Evolutionary conservation across 1,139 yeast genomes (phyloP).

Genomic region (Candida gigantensis): DNA sequence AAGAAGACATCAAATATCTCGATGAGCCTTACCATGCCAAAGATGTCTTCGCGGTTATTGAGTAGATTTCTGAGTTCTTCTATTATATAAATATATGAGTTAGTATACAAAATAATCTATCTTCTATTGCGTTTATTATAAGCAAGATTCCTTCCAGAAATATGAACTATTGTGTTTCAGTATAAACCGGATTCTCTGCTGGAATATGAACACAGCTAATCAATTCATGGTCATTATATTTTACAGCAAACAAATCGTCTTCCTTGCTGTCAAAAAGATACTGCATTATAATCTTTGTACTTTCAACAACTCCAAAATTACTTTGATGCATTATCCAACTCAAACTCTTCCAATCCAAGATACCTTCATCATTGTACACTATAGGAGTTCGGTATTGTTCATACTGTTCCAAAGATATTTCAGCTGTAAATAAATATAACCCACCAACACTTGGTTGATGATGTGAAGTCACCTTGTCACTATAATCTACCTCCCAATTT

Average conservation of each 20-base stretch:
- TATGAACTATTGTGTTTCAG: slow-evolving; percentile 1
- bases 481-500: slow-evolving; percentile 31
- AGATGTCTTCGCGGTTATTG: no score
- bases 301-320: slow-evolving; percentile 48
- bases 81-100: no score
- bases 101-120: no score
- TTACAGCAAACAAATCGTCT: slow-evolving; percentile 23
- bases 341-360: slow-evolving; percentile 45
- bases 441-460: slow-evolving; percentile 32
- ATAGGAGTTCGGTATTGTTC: slow-evolving; percentile 27
- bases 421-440: slow-evolving; percentile 44
- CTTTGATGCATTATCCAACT: slow-evolving; percentile 41
- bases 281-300: slow-evolving; percentile 33
- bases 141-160: no score
- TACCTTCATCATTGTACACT: slow-evolving; percentile 40
- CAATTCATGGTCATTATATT: slow-evolving; percentile 21
- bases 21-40: slow-evolving; percentile 51
- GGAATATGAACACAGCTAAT: slow-evolving; percentile 20
- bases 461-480: slow-evolving; percentile 10
- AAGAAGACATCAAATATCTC: slow-evolving; percentile 45
- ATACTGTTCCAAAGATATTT: slow-evolving; percentile 27
- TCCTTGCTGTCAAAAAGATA: slow-evolving; percentile 26
- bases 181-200: slow-evolving; percentile 8
- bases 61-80: no score
- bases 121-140: no score